Evolutionary conservation across 2,329 filamentous ascomycete species (phyloP), one percentile per base, ranked within the genome.

Genomic region (Corynespora cassiicola): DNA sequence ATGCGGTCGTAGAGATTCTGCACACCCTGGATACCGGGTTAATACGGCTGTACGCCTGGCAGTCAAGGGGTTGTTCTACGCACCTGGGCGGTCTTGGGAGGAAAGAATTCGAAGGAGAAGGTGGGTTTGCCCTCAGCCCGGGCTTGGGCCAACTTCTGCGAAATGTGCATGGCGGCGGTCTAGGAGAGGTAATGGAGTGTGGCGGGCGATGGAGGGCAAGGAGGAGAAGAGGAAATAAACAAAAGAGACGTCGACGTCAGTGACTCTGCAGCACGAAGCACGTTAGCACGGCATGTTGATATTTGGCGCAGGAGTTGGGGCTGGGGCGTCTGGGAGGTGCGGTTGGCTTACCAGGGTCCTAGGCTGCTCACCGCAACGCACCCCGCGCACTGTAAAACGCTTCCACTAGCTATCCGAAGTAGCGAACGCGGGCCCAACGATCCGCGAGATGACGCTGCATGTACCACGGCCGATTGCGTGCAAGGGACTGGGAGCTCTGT

Each of bases 91-190:
- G 94, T 99, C 77, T 99, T 99, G 24, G 94, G 94, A 34, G 94
- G 94, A 74, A 99, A 99, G 79, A 96, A 99, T 72, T 99, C 94
- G 76, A 99, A 99, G 44, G 94, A 99, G 78, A 96, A 96, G 65
- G 90, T 94, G 41, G 91, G 87, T 61, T 87, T 82, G 66, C 85
- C 84, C 62, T 85, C 83, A 74, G 81, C 80, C 72, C 90, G 84
- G 71, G 91, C 85, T 58, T 92, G 87, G 56, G 82, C 78, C 61
- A 99, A 80, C 79, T 96, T 96, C 60, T 94, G 84, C 56, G 86
- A 88, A 79, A 99, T 92, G 75, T 97, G 94, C 92, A 99, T 97
- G 52, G 66, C 85, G 79, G 50, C 12, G 40, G 28, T 9, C 12
- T 25, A 35, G 14, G 32, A 16, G 24, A 29, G 15, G 19, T 23